Base-by-base conservation (phyloP, 306 rosid species). In the Mimosa bimucronata region DNA sequence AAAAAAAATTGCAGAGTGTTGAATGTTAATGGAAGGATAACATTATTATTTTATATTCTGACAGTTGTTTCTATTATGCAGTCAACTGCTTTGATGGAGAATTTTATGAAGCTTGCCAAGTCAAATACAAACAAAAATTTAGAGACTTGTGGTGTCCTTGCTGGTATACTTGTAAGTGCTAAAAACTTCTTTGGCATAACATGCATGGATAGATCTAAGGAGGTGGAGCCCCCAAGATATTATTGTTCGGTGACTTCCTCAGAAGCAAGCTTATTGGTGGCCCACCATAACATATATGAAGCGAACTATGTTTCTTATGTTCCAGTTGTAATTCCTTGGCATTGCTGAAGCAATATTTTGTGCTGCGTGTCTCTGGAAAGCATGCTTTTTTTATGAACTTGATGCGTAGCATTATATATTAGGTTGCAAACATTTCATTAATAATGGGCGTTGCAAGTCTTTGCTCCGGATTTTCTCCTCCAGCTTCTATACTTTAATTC, bases 71-170 rank as follows among this genome's bases (percentile, higher is more conserved):
- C 81, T 75, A 41, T 84, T 75, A 3, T 86, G 82, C 90, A 95
- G 98, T 92, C 98, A 68, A 89, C 98, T 69, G 74, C 89, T 16
- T 77, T 95, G 95, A 95, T 95, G 98, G 98, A 91, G 66, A 83
- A 62, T 79, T 95, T 95, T 86, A 83, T 95, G 97, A 95, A 84
- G 83, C 89, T 95, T 69, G 98, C 98, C 67, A 90, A 89, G 85
- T 90, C 92, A 64, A 95, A 95, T 85, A 95, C 98, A 41, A 82
- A 89, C 40, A 94, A 83, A 83, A 87, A 93, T 90, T 89, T 95
- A 77, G 98, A 92, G 83, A 95, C 98, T 75, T 95, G 98, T 79
- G 98, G 98, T 40, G 74, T 95, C 80, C 96, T 95, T 53, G 98
- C 95, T 9, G 98, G 98, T 77, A 84, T 91, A 76, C 98, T 95